Evolutionary conservation across 192 early-diverging fungal species (phyloP).

Genomic region (Chytriomyces confervae): DNA sequence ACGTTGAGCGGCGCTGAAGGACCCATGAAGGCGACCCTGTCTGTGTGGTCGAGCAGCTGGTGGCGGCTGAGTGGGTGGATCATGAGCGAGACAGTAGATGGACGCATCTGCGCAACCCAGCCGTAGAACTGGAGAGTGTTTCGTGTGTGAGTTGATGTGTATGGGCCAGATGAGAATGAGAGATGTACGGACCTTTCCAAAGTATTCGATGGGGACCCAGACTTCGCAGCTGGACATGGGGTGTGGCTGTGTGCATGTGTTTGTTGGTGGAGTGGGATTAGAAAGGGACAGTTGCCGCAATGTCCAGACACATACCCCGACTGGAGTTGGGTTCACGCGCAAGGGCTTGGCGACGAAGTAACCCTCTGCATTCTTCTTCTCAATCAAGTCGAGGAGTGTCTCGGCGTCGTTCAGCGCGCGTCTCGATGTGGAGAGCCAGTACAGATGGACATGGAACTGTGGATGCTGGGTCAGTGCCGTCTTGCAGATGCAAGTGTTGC

Average conservation of each 20-base stretch:
- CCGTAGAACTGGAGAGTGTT: constrained; percentile 40
- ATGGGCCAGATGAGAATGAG: too few species aligned
- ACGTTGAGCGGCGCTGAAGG: constrained; percentile 57
- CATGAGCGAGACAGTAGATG: constrained; percentile 54
- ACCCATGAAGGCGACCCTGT: constrained; percentile 66
- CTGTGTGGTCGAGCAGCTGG: constrained; percentile 61
- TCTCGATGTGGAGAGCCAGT: constrained; percentile 57
- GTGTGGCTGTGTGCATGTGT: constrained; percentile 59
- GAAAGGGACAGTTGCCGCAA: neutral
- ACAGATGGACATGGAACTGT: constrained; percentile 68
- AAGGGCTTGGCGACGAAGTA: constrained; percentile 63
- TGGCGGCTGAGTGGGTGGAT: constrained; percentile 67
- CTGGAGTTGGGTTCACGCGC: constrained; percentile 24
- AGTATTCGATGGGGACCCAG: constrained; percentile 68
- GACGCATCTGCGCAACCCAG: constrained; percentile 61
- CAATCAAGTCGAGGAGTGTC: constrained; percentile 37
- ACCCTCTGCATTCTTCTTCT: constrained; percentile 48
- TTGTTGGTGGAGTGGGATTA: neutral
- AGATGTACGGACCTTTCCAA: constrained; percentile 56
- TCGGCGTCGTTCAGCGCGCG: constrained; percentile 37
- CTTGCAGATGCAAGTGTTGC: neutral
- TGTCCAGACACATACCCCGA: constrained; percentile 42
- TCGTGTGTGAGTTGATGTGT: too few species aligned
- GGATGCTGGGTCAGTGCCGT: neutral
- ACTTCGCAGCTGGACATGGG: constrained; percentile 67